Percentiles rank a stretch among this genome's conserved stretches.
These are phyloP conservation scores for Isoetes taiwanensis DNA, from an alignment of 75 land plant genomes.

Conservation along the genomic window DNA sequence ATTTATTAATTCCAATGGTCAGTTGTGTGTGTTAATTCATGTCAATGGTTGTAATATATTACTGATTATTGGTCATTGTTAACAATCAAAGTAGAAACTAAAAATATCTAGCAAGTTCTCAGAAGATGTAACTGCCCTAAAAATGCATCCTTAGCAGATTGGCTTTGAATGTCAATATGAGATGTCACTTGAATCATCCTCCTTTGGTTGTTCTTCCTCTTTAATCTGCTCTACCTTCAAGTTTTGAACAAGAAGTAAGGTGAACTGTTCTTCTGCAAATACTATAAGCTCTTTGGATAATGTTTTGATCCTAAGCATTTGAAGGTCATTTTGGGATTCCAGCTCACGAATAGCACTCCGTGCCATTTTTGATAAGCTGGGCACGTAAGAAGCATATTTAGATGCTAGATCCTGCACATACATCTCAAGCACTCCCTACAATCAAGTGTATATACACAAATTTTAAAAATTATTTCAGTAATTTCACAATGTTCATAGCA, in stretches of 20 bases:
- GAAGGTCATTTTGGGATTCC: slow-evolving; percentile 2
- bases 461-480: not conserved
- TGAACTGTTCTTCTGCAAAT: not conserved
- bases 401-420: not conserved
- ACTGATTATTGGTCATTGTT: no score
- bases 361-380: not conserved
- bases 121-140: no score
- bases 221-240: not conserved
- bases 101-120: no score
- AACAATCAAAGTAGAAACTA: no score
- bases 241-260: not conserved
- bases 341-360: slow-evolving; percentile 5
- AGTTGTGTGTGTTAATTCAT: no score
- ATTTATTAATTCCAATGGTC: no score
- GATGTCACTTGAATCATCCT: no score
- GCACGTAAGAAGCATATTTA: not conserved
- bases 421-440: not conserved
- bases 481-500: not conserved
- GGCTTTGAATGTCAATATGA: no score
- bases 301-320: slow-evolving; percentile 4
- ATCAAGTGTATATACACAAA: not conserved
- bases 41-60: no score
- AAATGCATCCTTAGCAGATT: no score
- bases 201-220: no score
- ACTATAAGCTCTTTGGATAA: not conserved